Conservation (phyloP, 176 grass and related monocot species). For the Avena atlantica region DNA sequence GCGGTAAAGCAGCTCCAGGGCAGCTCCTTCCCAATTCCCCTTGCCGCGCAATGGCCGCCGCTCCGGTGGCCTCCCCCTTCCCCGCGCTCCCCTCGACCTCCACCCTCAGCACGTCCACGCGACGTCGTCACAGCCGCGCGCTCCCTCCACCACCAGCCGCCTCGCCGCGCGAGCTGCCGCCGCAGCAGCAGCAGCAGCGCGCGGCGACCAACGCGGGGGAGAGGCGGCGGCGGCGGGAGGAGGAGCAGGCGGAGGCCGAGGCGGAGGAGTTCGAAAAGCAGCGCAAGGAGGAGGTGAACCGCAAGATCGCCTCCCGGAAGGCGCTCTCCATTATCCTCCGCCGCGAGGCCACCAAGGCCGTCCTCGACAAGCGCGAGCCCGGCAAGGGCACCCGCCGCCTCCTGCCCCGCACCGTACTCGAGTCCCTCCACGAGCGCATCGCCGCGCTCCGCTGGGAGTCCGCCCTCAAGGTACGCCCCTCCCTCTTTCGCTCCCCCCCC, state of each 20-base stretch:
- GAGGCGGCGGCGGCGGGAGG: constrained; percentile 32
- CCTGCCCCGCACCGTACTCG: constrained; percentile 85
- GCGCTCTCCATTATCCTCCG: constrained; percentile 90
- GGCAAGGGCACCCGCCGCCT: constrained; percentile 75
- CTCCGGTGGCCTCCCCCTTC: constrained; percentile 41
- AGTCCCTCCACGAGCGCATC: constrained; percentile 86
- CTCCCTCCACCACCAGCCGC: not conserved
- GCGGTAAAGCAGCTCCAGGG: not conserved
- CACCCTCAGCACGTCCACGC: not conserved
- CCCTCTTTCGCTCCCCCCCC: not conserved
- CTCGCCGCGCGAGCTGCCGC: constrained; percentile 11
- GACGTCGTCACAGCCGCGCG: not conserved
- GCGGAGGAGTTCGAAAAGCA: constrained; percentile 47
- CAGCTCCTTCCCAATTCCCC: not conserved
- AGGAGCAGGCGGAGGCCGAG: not conserved
- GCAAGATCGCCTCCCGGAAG: constrained; percentile 84
- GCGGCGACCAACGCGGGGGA: not conserved
- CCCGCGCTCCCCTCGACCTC: not conserved
- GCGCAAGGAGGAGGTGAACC: constrained; percentile 81
- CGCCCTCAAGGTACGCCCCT: constrained; percentile 68
- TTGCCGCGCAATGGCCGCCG: constrained; percentile 40
- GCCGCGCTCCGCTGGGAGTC: constrained; percentile 86
- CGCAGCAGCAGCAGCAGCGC: not conserved
- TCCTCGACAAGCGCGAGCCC: constrained; percentile 84
- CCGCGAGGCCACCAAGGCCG: constrained; percentile 84